Conservation (phyloP, 805 yeast genomes). For the Candida taoyuanica region DNA sequence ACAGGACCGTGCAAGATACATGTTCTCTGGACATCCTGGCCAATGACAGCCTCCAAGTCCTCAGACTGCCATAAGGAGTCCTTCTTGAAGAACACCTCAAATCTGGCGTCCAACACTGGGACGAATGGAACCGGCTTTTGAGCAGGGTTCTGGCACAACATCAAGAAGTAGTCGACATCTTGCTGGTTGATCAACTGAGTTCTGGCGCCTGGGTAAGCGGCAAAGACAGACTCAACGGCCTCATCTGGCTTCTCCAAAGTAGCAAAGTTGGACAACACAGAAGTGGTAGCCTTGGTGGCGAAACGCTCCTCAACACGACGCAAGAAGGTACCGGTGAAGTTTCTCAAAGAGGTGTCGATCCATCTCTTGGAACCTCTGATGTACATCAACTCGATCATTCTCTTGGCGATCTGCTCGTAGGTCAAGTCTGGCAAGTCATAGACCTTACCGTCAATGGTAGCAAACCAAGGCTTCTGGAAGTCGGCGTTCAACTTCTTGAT, state of each 20-base stretch:
- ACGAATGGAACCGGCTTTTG: conserved; percentile 99
- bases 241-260: conserved; percentile 66
- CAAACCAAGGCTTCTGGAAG: conserved; percentile 98
- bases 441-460: conserved; percentile 61
- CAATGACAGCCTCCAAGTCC: conserved; percentile 93
- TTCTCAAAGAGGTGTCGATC: conserved; percentile 84
- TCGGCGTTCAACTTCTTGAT: conserved; percentile 85
- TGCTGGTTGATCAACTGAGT: conserved; percentile 88
- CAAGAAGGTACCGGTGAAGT: conserved; percentile 79
- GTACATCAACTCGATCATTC: conserved; percentile 85
- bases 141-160: conserved; percentile 70
- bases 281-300: conserved; percentile 48
- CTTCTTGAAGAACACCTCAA: conserved; percentile 95
- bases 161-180: conserved; percentile 90
- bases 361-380: conserved; percentile 75
- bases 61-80: conserved; percentile 99
- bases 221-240: conserved; percentile 55
- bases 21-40: conserved; percentile 95
- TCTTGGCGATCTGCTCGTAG: conserved; percentile 81
- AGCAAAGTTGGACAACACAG: conserved; percentile 69
- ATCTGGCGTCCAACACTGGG: conserved; percentile 90
- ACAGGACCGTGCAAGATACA: conserved; percentile 99
- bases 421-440: conserved; percentile 96
- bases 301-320: conserved; percentile 98
- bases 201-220: conserved; percentile 67